Evolutionary conservation across 1,284 basidiomycete species (phyloP), one percentile per base, ranked within the genome.

Genomic region (Sphaerobolus stellatus): DNA sequence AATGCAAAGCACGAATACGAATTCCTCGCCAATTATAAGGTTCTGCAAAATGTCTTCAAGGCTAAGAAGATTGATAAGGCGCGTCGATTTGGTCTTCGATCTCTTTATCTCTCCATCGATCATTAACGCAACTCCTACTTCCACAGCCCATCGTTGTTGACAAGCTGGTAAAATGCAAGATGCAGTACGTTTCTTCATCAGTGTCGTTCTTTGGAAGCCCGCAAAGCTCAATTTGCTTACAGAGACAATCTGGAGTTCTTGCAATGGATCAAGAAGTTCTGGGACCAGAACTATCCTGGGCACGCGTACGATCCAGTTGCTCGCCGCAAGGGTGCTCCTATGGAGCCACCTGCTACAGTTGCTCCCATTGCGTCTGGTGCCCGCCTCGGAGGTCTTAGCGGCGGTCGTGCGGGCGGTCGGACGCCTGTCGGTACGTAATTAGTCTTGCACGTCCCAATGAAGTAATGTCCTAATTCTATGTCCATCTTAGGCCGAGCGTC

Each of bases 241-340:
- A 90, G 88, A 73, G 97, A 99, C 74, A 99, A 99, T 73, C 87
- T 99, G 63, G 97, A 99, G 71, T 99, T 99, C 74, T 70, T 96
- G 54, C 96, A 99, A 72, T 99, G 96, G 96, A 81, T 94, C 66
- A 95, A 95, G 69, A 89, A 90, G 52, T 98, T 88, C 73, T 99
- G 97, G 96, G 94, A 98, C 67, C 74, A 82, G 44, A 92, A 97
- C 76, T 95, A 86, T 68, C 84, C 86, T 4, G 96, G 95, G 0
- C 87, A 91, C 53, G 81, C 79, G 6, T 99, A 99, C 68, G 94
- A 99, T 68, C 79, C 97, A 0, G 85, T 90, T 1, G 92, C 76
- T 11, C 82, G 93, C 48, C 79, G 93, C 50, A 84, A 82, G 60
- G 92, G 91, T 22, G 87, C 76, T n/a, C 75, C 86, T 13, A 76